Percentiles rank a stretch among this genome's conserved stretches.
Evolutionary conservation across 345 rosid species (phyloP).

Genomic region (Diplotaxis tenuifolia): DNA sequence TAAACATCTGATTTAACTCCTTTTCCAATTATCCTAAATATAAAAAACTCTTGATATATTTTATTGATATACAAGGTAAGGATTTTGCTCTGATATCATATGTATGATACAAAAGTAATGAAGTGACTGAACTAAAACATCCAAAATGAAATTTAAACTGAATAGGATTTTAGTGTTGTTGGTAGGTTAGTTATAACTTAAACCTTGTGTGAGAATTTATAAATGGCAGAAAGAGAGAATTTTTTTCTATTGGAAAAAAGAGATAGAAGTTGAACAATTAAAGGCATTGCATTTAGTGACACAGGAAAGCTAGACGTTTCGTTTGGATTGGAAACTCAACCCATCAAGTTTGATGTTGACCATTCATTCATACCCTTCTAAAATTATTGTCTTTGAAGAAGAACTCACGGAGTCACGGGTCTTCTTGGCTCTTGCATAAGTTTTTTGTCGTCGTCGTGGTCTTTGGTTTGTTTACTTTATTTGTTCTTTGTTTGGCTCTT

Average conservation of each 20-base stretch:
- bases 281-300: constrained; percentile 25
- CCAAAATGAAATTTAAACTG: not conserved
- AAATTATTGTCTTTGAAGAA: not conserved
- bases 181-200: too few relatives aligned
- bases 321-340: constrained; percentile 16
- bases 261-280: constrained; percentile 15
- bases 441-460: constrained; percentile 15
- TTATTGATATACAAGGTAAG: not conserved
- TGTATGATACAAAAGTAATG: not conserved
- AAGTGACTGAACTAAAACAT: not conserved
- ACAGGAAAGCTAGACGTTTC: not conserved
- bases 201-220: not conserved
- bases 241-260: too few relatives aligned
- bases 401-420: constrained; percentile 6
- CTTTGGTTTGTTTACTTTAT: not conserved
- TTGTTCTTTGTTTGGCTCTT: not conserved
- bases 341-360: constrained; percentile 11
- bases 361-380: constrained; percentile 3
- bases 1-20: not conserved
- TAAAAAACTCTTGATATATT: not conserved
- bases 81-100: not conserved
- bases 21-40: not conserved
- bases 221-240: not conserved
- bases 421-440: not conserved
- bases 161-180: too few relatives aligned